Evolutionary conservation across 2,329 filamentous ascomycete species (phyloP), one percentile per base, ranked within the genome.

Genomic region (Verticillium dahliae): DNA sequence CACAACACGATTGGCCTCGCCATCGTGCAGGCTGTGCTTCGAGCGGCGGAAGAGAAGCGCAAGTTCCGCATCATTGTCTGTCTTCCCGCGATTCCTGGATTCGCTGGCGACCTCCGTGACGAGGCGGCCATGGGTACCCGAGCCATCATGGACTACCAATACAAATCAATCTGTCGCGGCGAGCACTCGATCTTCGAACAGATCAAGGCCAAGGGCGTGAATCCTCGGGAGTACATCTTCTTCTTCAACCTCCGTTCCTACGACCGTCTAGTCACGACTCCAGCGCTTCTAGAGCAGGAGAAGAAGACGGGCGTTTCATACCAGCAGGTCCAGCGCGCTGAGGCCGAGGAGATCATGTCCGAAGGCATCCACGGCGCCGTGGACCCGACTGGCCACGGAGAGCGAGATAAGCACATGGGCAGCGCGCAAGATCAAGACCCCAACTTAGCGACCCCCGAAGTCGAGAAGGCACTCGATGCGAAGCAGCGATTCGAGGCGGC

Each of bases 61-160:
- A 97, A 96, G 67, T 99, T 98, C 79, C 82, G 90, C 31, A 86
- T 99, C 66, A 96, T 99, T 64, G 85, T 97, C 61, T 68, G 98
- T 31, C 96, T 98, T 59, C 95, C 95, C 1, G 89, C 92, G 1
- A 89, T 99, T 62, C 94, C 95, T 7, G 95, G 94, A 0, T 99
- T 99, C 69, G 93, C 94, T 0, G 94, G 94, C 56, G 94, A 98
- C 71, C 81, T 99, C 35, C 82, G 93, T 61, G 87, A 92, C 13
- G 87, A 91, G 68, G 92, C 90, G 22, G 94, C 94, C 0, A 85
- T 86, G 1, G 94, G 94, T 10, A 98, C 94, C 0, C 79, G 92
- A 57, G 94, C 93, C 11, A 99, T 98, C 69, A 98, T 99, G 92
- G 93, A 98, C 72, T 98, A 97, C 71, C 95, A 98, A 72, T 99